A percentile compares a stretch with the other conserved stretches of the same genome.
Conservation (phyloP, 129 eudicot genomes). For the Smallanthus sonchifolius region DNA sequence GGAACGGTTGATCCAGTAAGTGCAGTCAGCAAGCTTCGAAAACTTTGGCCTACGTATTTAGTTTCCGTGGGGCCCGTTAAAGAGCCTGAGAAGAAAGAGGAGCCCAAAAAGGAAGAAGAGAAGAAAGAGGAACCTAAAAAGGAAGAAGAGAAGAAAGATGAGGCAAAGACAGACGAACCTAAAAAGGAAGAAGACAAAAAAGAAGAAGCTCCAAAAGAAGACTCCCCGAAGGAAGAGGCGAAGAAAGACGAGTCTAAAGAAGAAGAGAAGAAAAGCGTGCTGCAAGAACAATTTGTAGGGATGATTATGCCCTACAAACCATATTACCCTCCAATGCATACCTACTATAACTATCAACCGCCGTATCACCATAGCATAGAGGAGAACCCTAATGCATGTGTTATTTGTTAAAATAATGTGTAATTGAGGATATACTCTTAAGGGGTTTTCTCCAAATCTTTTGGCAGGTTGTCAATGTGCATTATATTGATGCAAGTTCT, state of each 20-base stretch:
- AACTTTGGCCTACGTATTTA: slow-evolving; percentile 66
- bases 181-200: slow-evolving; percentile 47
- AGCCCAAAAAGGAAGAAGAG: slow-evolving; percentile 54
- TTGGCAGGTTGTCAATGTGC: slow-evolving; percentile 16
- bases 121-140: slow-evolving; percentile 49
- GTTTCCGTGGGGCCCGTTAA: slow-evolving; percentile 78
- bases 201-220: too few species aligned
- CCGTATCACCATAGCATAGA: slow-evolving; percentile 71
- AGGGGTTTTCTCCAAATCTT: slow-evolving; percentile 20
- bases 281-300: slow-evolving; percentile 48
- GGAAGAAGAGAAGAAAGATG: slow-evolving; percentile 47
- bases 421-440: slow-evolving; percentile 15
- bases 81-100: slow-evolving; percentile 88
- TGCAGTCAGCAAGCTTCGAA: slow-evolving; percentile 75
- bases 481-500: slow-evolving; percentile 15
- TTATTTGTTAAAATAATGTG: slow-evolving; percentile 36
- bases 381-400: slow-evolving; percentile 88
- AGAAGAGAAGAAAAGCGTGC: slow-evolving; percentile 44
- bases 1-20: slow-evolving; percentile 82
- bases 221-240: slow-evolving; percentile 35
- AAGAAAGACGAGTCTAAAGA: slow-evolving; percentile 57
- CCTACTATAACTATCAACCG: slow-evolving; percentile 52
- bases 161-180: slow-evolving; percentile 48
- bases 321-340: slow-evolving; percentile 66
- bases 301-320: slow-evolving; percentile 65